phyloP scores from a whole-genome alignment of 192 early-diverging fungal species.

The Neocallimastix lanati region DNA sequence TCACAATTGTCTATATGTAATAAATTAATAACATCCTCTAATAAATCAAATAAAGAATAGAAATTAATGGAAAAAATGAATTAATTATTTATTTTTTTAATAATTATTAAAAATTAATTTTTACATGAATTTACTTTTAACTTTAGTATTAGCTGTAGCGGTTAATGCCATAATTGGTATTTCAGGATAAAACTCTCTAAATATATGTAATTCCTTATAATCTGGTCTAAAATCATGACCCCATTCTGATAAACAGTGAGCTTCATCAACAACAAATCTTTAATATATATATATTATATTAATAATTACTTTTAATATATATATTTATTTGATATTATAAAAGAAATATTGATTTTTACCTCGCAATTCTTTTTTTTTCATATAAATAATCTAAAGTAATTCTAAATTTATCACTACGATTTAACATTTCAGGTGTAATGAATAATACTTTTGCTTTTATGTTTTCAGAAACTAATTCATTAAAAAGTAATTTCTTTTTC shows the following conservation, averaged over 20 bases:
- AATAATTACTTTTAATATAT: no score
- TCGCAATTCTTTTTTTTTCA: neutral
- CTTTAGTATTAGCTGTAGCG: constrained; percentile 81
- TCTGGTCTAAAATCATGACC: constrained; percentile 94
- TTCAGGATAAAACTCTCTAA: constrained; percentile 29
- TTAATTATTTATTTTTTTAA: no score
- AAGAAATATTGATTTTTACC: neutral
- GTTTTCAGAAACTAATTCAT: neutral
- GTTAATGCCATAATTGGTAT: constrained; percentile 88
- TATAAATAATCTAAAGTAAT: neutral
- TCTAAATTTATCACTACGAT: neutral
- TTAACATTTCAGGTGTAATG: constrained; percentile 2
- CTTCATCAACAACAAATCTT: constrained; percentile 87
- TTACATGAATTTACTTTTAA: constrained; percentile 18
- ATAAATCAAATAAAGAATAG: no score
- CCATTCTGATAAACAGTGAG: constrained; percentile 91
- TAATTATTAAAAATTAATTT: no score
- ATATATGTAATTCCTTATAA: constrained; percentile 41
- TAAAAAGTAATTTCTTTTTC: neutral
- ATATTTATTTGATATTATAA: no score
- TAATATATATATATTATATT: no score
- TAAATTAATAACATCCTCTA: constrained; percentile 55
- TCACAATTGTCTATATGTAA: constrained; percentile 49
- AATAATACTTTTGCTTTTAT: neutral
- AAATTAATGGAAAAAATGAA: no score